Conservation (phyloP, 768 basidiomycete genomes). For the Rhizopogon sp. region DNA sequence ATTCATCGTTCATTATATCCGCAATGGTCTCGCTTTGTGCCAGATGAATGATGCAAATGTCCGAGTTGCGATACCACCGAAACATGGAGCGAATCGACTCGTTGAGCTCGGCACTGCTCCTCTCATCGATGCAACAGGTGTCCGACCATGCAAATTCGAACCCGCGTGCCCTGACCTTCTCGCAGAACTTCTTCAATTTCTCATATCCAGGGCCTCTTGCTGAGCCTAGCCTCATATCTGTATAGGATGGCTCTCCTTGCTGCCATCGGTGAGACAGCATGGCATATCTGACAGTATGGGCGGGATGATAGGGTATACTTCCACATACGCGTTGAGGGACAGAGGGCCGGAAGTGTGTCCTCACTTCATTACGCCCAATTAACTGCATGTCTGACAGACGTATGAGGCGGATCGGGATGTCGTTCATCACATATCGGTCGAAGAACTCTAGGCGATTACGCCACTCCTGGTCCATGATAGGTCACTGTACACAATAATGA, state of each 20-base stretch:
- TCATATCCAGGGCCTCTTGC: not conserved
- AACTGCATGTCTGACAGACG: conserved; percentile 17
- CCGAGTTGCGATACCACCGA: conserved; percentile 8
- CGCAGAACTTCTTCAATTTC: not conserved
- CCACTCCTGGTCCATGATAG: too few species aligned
- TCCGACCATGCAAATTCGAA: not conserved
- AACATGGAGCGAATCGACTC: conserved; percentile 13
- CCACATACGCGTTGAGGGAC: conserved; percentile 3
- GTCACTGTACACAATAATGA: too few species aligned
- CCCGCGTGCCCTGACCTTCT: too few species aligned
- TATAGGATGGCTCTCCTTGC: not conserved
- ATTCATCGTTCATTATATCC: not conserved
- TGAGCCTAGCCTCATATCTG: not conserved
- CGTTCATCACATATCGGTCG: conserved; percentile 16
- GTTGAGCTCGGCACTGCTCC: conserved; percentile 8
- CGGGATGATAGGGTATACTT: too few species aligned
- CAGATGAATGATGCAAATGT: conserved; percentile 7
- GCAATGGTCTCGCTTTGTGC: not conserved
- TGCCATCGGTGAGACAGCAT: conserved; percentile 2
- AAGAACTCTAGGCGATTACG: not conserved
- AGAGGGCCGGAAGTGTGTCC: conserved; percentile 11
- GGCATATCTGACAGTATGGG: not conserved
- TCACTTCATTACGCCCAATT: conserved; percentile 15
- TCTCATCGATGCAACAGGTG: conserved; percentile 9
- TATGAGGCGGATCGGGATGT: conserved; percentile 21